These are phyloP conservation scores for Erythrophleum ivorense DNA, from an alignment of 331 rosid genomes.

Conservation along the genomic window DNA sequence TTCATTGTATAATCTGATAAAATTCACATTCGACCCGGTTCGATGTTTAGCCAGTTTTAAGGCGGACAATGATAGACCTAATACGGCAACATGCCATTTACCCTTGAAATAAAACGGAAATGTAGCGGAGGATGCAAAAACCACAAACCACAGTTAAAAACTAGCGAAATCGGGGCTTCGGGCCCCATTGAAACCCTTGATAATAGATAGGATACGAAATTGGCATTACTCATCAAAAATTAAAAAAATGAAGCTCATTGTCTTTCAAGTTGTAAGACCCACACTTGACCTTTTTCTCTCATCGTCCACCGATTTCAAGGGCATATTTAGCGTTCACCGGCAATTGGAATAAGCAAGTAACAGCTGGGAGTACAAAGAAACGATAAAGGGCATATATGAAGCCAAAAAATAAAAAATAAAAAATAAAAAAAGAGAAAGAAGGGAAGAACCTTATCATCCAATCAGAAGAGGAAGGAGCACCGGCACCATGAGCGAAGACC, in stretches of 20 bases:
- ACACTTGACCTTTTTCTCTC: too few species aligned
- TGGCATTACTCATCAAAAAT: neutral
- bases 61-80: neutral
- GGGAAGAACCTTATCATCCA: constrained; percentile 74
- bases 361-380: neutral
- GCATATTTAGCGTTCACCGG: neutral
- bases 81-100: neutral
- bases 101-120: neutral
- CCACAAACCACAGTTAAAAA: neutral
- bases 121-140: neutral
- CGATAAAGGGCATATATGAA: neutral
- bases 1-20: too few species aligned
- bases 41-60: neutral
- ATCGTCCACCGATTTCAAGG: neutral
- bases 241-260: neutral
- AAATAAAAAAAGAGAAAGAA: neutral
- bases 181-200: neutral
- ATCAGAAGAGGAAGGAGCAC: constrained; percentile 89
- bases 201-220: neutral
- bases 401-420: too few species aligned
- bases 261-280: neutral
- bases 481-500: constrained; percentile 91
- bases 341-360: neutral
- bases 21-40: too few species aligned
- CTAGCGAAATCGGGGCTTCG: neutral